Conservation (phyloP, 179 eudicot species). For the Drosera spatulata region DNA sequence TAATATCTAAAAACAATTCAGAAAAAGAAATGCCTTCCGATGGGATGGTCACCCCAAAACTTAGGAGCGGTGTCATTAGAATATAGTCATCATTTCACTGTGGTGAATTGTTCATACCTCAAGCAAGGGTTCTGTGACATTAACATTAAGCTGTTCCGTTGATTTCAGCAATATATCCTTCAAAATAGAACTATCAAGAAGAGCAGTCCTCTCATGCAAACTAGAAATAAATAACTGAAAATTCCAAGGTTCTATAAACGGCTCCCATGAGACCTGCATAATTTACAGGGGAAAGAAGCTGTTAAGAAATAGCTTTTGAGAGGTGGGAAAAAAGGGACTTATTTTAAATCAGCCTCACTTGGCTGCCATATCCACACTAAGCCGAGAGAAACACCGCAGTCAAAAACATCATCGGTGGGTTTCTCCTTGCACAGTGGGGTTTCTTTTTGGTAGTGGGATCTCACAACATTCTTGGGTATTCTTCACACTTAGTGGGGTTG, state of each 20-base stretch:
- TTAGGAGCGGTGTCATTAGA: not conserved
- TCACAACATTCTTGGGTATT: no score
- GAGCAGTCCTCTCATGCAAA: conserved; percentile 45
- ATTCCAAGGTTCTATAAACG: conserved; percentile 88
- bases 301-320: not conserved
- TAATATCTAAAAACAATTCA: not conserved
- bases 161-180: conserved; percentile 55
- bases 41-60: not conserved
- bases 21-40: not conserved
- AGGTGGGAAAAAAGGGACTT: no score
- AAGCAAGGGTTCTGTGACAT: conserved; percentile 62
- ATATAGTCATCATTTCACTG: not conserved
- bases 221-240: conserved; percentile 46
- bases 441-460: no score
- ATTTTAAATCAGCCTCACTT: no score
- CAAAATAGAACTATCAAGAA: conserved; percentile 31
- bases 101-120: conserved; percentile 39
- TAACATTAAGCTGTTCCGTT: conserved; percentile 56
- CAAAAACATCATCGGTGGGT: no score
- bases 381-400: no score
- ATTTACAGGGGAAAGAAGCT: conserved; percentile 5
- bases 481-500: no score
- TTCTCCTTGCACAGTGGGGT: no score
- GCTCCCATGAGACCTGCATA: conserved; percentile 92
- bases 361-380: no score